Evolutionary conservation across 1,139 yeast species (phyloP).

Genomic region (Yamadazyma dendronema): DNA sequence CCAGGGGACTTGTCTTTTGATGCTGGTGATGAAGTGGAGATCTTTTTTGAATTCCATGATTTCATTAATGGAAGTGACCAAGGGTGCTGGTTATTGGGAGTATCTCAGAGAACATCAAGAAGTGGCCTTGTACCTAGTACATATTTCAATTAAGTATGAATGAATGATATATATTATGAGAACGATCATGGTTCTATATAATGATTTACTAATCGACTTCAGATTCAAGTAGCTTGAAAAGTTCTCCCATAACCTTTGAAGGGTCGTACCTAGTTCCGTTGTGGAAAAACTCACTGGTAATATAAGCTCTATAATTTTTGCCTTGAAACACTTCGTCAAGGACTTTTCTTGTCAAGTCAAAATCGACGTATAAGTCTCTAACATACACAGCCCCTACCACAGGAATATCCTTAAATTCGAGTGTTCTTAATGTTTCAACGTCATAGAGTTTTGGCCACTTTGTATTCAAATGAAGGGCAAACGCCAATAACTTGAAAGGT

Average conservation of each 20-base stretch:
- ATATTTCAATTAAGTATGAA: slow-evolving; percentile 19
- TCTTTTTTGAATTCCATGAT: slow-evolving; percentile 34
- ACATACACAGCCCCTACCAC: slow-evolving; percentile 51
- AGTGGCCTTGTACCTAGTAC: slow-evolving; percentile 44
- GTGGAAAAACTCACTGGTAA: slow-evolving; percentile 53
- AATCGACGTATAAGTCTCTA: slow-evolving; percentile 56
- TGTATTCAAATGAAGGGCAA: slow-evolving; percentile 37
- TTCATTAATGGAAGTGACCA: slow-evolving; percentile 21
- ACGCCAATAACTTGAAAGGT: slow-evolving; percentile 40
- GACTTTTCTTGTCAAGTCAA: slow-evolving; percentile 36
- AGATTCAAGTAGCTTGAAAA: slow-evolving; percentile 39
- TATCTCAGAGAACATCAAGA: slow-evolving; percentile 18
- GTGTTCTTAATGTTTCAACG: slow-evolving; percentile 23
- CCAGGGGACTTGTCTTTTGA: slow-evolving; percentile 43
- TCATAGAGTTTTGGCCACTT: slow-evolving; percentile 47
- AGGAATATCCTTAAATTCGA: slow-evolving; percentile 40
- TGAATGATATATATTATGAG: background rate
- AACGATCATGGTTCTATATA: background rate
- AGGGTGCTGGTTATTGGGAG: slow-evolving; percentile 38
- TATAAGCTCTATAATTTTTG: slow-evolving; percentile 36
- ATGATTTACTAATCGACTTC: slow-evolving; percentile 38
- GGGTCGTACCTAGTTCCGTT: slow-evolving; percentile 49
- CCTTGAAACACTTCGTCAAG: slow-evolving; percentile 28
- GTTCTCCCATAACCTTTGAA: slow-evolving; percentile 35
- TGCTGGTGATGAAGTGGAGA: slow-evolving; percentile 34